These are phyloP conservation scores for Blastocystis sp. DNA, from an alignment of 352 stramenopile genomes.

Conservation along the genomic window DNA sequence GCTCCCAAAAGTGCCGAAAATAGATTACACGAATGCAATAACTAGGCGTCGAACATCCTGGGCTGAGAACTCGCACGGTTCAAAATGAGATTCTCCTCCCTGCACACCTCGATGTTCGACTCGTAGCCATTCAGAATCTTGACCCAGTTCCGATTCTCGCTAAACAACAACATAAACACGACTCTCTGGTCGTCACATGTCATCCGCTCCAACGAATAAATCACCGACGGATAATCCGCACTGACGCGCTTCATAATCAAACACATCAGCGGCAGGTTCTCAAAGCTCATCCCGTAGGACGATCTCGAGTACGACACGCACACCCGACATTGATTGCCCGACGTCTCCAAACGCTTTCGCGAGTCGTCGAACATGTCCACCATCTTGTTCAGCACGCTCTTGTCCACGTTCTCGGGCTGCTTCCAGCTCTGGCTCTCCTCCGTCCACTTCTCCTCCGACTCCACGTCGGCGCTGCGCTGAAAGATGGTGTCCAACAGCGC, in stretches of 20 bases:
- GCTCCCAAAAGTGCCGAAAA: background rate
- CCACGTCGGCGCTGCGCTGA: slow-evolving; percentile 25
- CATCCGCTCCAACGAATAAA: slow-evolving; percentile 60
- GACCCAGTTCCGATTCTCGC: slow-evolving; percentile 60
- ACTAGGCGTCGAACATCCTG: slow-evolving; percentile 21
- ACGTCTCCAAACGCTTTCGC: background rate
- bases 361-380: slow-evolving; percentile 49
- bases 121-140: slow-evolving; percentile 67
- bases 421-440: slow-evolving; percentile 47
- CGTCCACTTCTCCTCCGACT: slow-evolving; percentile 51
- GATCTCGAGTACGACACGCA: slow-evolving; percentile 63
- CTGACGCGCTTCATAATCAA: slow-evolving; percentile 68
- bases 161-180: slow-evolving; percentile 55
- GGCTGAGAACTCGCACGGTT: slow-evolving; percentile 48
- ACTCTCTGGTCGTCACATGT: slow-evolving; percentile 29
- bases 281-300: slow-evolving; percentile 59
- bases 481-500: slow-evolving; percentile 42
- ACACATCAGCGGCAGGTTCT: slow-evolving; percentile 61
- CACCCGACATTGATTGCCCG: background rate
- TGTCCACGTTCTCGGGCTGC: slow-evolving; percentile 37
- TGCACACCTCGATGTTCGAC: slow-evolving; percentile 66
- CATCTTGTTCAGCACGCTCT: slow-evolving; percentile 47
- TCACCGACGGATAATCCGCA: slow-evolving; percentile 38
- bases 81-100: slow-evolving; percentile 53
- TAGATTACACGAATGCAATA: background rate